phyloP scores from a whole-genome alignment of 1,284 basidiomycete species.

The Tausonia pullulans region DNA sequence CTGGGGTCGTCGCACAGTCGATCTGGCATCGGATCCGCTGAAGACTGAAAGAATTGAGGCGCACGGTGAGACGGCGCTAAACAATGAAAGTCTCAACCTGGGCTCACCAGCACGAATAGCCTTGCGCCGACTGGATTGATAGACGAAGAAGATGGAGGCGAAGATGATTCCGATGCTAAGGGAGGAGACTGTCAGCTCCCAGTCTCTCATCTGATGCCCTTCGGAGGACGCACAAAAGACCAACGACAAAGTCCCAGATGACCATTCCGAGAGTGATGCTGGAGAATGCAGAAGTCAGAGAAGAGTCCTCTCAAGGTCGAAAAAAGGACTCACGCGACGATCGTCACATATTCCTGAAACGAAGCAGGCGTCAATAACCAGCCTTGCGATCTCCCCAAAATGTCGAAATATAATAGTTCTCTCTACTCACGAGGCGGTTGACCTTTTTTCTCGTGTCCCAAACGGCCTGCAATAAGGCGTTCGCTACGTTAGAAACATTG shows the following conservation, averaged over 20 bases:
- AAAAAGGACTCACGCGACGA: conserved; percentile 31
- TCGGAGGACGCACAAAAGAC: conserved; percentile 49
- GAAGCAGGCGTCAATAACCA: conserved; percentile 30
- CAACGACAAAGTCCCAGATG: conserved; percentile 50
- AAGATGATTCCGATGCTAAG: conserved; percentile 63
- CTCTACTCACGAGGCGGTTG: conserved; percentile 25
- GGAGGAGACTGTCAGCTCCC: no score
- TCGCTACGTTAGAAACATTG: no score
- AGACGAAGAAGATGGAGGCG: conserved; percentile 90
- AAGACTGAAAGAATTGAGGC: conserved; percentile 38
- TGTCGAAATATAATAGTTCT: no score
- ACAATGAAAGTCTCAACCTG: background rate
- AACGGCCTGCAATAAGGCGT: conserved; percentile 43
- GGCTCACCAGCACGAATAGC: conserved; percentile 56
- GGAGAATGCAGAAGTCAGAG: conserved; percentile 30
- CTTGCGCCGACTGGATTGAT: conserved; percentile 73
- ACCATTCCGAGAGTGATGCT: conserved; percentile 87
- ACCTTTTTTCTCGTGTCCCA: conserved; percentile 92
- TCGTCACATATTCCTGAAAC: conserved; percentile 43
- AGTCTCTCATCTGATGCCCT: no score
- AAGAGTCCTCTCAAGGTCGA: no score
- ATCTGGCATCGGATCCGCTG: conserved; percentile 68
- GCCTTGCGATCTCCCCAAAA: no score
- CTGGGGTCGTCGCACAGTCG: conserved; percentile 80
- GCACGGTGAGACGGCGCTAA: background rate